Evolutionary conservation across 139 green algal species (phyloP).

Genomic region (Spirogloea muscicola): DNA sequence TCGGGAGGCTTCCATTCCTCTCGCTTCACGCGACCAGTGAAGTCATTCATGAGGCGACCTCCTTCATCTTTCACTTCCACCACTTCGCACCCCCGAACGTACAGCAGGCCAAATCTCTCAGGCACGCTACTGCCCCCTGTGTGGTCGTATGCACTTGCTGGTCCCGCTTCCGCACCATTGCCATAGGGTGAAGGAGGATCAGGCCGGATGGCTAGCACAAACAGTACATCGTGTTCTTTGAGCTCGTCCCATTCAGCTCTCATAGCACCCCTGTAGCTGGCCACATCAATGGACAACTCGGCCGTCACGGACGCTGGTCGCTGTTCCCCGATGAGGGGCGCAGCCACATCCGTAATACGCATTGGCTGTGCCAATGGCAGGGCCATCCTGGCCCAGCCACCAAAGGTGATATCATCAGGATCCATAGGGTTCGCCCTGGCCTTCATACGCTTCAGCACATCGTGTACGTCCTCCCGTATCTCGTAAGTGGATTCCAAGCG

Average conservation of each 20-base stretch:
- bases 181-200: not conserved
- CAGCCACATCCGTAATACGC: slow-evolving; percentile 65
- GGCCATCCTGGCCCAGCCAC: slow-evolving; percentile 90
- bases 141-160: not conserved
- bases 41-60: slow-evolving; percentile 89
- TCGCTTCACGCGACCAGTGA: slow-evolving; percentile 67
- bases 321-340: slow-evolving; percentile 79
- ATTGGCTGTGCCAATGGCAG: slow-evolving; percentile 65
- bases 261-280: slow-evolving; percentile 58
- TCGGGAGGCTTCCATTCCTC: slow-evolving; percentile 65
- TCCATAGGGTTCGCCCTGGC: slow-evolving; percentile 11
- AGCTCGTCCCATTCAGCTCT: slow-evolving; percentile 85
- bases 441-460: slow-evolving; percentile 71
- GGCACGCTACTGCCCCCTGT: slow-evolving; percentile 12
- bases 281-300: slow-evolving; percentile 70
- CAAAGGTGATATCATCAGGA: slow-evolving; percentile 16
- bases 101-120: slow-evolving; percentile 66
- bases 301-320: slow-evolving; percentile 77
- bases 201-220: slow-evolving; percentile 72
- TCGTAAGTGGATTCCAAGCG: slow-evolving; percentile 94
- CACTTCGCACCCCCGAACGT: slow-evolving; percentile 81
- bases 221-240: slow-evolving; percentile 92
- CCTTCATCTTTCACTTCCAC: slow-evolving; percentile 67
- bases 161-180: no score
- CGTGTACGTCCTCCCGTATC: slow-evolving; percentile 88